Base-by-base conservation (phyloP, 768 basidiomycete genomes). In the Gymnopilus dilepis region DNA sequence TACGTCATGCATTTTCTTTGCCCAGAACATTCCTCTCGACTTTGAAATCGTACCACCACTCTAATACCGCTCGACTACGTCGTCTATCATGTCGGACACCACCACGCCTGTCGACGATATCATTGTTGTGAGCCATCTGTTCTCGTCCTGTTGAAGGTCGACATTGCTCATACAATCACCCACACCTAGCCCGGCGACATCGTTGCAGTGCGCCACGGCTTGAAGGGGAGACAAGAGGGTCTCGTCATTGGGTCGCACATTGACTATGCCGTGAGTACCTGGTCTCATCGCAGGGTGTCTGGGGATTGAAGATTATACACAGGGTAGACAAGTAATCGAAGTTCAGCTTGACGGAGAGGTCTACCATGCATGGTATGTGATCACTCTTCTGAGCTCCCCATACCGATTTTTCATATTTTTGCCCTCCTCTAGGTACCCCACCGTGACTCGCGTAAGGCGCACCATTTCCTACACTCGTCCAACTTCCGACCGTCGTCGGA, bases 291-390 rank as follows among this genome's bases (percentile, higher is more conserved):
- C 19, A 28, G 22, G 4, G 50, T n/a, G 52, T 8, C 41, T 42
- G 17, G 17, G 4, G 54, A 19, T 9, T 34, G 51, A 34, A 15
- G 54, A 34, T 28, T 47, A 19, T 41, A 22, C 54, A 6, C 64
- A 94, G 92, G 92, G 92, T 56, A 88, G 91, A 59, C 90, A 91
- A 77, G 82, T 94, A 66, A 77, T 95, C 63, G 90, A 93, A 70
- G 89, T 95, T 30, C 92, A 91, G 70, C 84, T 95, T 59, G 91
- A 93, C 60, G 79, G 80, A 28, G 86, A 90, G 58, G 69, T 91
- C 58, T 90, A 88, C 82, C 77, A 88, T 58, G 87, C 89, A 43
- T 90, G 86, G 87, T 88, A 64, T 61, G 74, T 28, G 5, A 58
- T 34, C 38, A 6, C 59, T 17, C 47, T 43, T 52, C 37, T 37